Base-by-base conservation (phyloP, 257 asterid genomes). In the Solanum pimpinellifolium region DNA sequence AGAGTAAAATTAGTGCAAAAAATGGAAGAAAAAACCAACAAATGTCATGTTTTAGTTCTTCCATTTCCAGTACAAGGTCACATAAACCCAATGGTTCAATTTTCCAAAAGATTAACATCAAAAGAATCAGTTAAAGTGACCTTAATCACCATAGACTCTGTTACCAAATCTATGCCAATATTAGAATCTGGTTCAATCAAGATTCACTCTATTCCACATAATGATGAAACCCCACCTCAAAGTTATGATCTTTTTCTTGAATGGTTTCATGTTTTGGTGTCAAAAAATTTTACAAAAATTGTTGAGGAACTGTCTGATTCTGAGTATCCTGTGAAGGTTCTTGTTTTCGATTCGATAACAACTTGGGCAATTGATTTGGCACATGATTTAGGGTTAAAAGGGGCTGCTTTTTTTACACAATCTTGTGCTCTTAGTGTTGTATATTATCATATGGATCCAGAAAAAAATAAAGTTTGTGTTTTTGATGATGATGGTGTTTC, bases 11-110 rank as follows among this genome's bases (percentile, higher is more conserved):
- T 78, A 78, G 25, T 15, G 39, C 16, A 27, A 3, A 47, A 82
- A 69, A 84, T 84, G 87, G 84, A 41, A 0, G 80, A 35, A 74
- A 85, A 59, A 6, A 12, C 1, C 83, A 41, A 1, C 13, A 83
- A 72, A 39, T 23, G 18, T 76, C 90, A 91, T 84, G 77, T 91
- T 39, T 68, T 92, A 7, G 91, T 93, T 21, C 56, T 94, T 68
- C 94, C 96, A 56, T 87, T 25, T 7, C 96, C 96, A 2, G 83
- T 81, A 29, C 96, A 93, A 84, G 96, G 97, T 83, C 97, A 94
- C 90, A 84, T 91, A 21, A 94, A 92, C 25, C 97, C 95, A 0
- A 65, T 91, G 46, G 33, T 94, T 29, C 93, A 91, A 23, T 89
- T 94, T 23, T 91, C 94, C 31, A 94, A 93, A 18, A 89, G 85